phyloP scores from a whole-genome alignment of 2,329 filamentous ascomycete genomes.

The Cladophialophora exuberans region DNA sequence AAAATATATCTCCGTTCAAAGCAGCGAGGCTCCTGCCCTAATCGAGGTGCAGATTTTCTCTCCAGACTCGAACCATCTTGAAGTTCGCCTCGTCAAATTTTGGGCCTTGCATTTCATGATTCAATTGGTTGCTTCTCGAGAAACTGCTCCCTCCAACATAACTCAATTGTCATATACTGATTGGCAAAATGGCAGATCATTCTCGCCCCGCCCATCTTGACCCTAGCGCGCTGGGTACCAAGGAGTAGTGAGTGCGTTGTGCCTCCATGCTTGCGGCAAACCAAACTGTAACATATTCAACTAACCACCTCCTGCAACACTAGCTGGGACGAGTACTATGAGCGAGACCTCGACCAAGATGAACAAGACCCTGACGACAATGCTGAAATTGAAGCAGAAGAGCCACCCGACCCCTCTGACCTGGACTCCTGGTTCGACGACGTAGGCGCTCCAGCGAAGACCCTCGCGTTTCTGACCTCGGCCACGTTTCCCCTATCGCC shows the following conservation, averaged over 20 bases:
- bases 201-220: slow-evolving; percentile 66
- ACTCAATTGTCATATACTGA: no score
- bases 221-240: slow-evolving; percentile 82
- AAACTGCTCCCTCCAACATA: no score
- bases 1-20: background rate
- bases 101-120: no score
- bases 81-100: no score
- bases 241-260: slow-evolving; percentile 72
- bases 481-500: slow-evolving; percentile 50
- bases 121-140: no score
- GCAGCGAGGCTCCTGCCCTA: no score
- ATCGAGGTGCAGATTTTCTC: no score
- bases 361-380: slow-evolving; percentile 59
- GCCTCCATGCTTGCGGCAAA: background rate
- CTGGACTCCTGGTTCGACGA: slow-evolving; percentile 93
- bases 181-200: slow-evolving; percentile 26
- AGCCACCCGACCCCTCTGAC: slow-evolving; percentile 71
- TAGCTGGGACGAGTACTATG: slow-evolving; percentile 67
- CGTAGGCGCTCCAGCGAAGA: slow-evolving; percentile 80
- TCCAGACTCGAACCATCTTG: background rate
- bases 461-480: slow-evolving; percentile 68
- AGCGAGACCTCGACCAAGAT: slow-evolving; percentile 60
- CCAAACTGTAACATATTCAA: background rate
- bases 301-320: no score
- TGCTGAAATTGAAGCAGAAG: slow-evolving; percentile 73